Base-by-base conservation (phyloP, 2,329 filamentous ascomycete genomes). In the Aspergillus fructus region DNA sequence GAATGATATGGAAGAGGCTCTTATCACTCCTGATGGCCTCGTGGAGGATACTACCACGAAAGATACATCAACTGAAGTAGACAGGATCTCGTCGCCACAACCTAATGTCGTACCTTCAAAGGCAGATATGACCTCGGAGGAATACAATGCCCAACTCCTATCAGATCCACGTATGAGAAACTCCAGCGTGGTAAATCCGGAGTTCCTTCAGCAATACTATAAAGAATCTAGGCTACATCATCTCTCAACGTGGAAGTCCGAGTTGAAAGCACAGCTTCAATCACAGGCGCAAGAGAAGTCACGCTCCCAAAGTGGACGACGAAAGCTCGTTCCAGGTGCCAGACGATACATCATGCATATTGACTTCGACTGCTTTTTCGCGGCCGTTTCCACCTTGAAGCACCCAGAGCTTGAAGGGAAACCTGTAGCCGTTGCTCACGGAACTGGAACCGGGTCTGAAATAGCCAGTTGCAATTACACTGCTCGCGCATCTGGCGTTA, bases 351-450 rank as follows among this genome's bases (percentile, higher is more conserved):
- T 99, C 53, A 84, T 99, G 69, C 94, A 99, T 67, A 91, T 99
- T 30, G 94, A 99, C 70, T 99, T 99, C 72, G 96, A 99, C 75
- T 94, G 92, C 73, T 99, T 99, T 76, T 99, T 99, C 74, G 96
- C 93, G 58, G 91, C 96, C 0, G 91, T 99, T 0, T 97, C 94
- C 0, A 75, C 89, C 17, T 91, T 92, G 66, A 89, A 86, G 53
- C 81, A 87, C 23, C 92, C 93, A 0, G 86, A 96, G 19, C 88
- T 85, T 59, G 78, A 81, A 40, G 87, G 90, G 50, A 93, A 92
- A 68, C 94, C 96, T 0, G 86, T 89, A 2, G 94, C 90, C 1
- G 90, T 99, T 34, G 93, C 94, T 4, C 94, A 99, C 69, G 89
- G 93, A 4, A 84, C 83, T 45, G 93, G 93, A 0, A 85, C 85